Evolutionary conservation across 2,329 filamentous ascomycete species (phyloP), one percentile per base, ranked within the genome.

Genomic region (Colletotrichum graminicola): DNA sequence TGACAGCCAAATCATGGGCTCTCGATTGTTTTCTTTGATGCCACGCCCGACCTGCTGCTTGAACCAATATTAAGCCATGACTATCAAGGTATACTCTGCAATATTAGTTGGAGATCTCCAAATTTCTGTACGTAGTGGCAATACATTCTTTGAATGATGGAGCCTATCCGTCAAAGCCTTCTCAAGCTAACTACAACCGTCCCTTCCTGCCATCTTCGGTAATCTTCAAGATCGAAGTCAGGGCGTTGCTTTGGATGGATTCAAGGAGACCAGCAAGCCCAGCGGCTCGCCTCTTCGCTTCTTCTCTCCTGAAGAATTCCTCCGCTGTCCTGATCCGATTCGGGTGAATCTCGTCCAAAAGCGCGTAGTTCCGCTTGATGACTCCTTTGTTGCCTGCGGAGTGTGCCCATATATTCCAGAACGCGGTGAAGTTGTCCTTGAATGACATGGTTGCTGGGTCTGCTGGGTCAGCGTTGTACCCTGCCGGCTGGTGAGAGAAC

Each of bases 321-420:
- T 86, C 84, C 0, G 81, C 84, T 43, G 77, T 84, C 75, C 76
- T 82, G 66, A 87, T 83, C n/a, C 87, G 79, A 1, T 75, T 75
- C 0, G 87, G 86, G 75, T 85, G 81, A 60, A 89, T 88, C 76
- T 85, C 80, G 74, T 88, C 86, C 52, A 89, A 76, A 23, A 88
- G 72, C 18, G 74, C 77, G 74, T 87, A 87, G 74, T 89, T 83
- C 61, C 85, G 80, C 69, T 76, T 76, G 1, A 87, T 73, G 6
- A 87, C 73, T 0, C 83, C 83, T 36, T 77, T 75, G 64, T 85
- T 84, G 0, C 78, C 79, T 0, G 81, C 82, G 1, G 82, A 83
- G 65, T 81, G 64, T 56, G 78, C 81, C 79, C 82, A 88, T 63
- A 84, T 70, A 66, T 81, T 84, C 83, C 85, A 88, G 73, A 85